Evolutionary conservation across 148 eudicot species (phyloP), one percentile per base, ranked within the genome.

Genomic region (Polygonum maritimum): DNA sequence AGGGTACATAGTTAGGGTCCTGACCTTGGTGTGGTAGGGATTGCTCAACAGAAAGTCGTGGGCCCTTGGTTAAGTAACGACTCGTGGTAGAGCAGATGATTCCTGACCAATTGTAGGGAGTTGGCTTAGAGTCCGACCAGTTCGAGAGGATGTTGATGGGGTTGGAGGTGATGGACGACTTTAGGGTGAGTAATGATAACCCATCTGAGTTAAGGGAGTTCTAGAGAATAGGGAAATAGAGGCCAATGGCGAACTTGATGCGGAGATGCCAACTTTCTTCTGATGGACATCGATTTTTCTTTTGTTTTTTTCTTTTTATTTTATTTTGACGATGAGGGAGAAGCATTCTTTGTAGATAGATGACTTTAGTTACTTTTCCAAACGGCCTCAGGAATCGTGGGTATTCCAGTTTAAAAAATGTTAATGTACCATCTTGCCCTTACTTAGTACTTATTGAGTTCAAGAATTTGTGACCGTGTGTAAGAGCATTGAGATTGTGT

Each of bases 41-140:
- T 75, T 74, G 40, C 81, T 81, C 74, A 94, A 76, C 21, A 97
- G 98, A 75, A 94, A 94, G 78, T 97, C 98, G n/a, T 94, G 52
- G 98, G 98, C 1, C 97, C 98, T 86, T 92, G 98, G 58, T 90
- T 92, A 41, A 94, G 57, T n/a, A n/a, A n/a, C n/a, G n/a, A n/a
- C n/a, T n/a, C n/a, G 19, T 5, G 16, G 16, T 69, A 72, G 87
- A 82, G 78, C 98, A 94, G 19, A 65, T 63, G 75, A 94, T 80
- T 12, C 96, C 94, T 31, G 33, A n/a, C 98, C 98, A 94, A 41
- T 72, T 76, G 74, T 97, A 94, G 0, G 98, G 97, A 19, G 83
- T 76, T 18, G 85, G 1, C 78, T 86, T 90, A 31, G 83, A 76
- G 0, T 82, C 87, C 41, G 86, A 79, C 98, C 98, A 94, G 21